Base-by-base conservation (phyloP, 345 rosid species). In the Excoecaria cochinchinensis region DNA sequence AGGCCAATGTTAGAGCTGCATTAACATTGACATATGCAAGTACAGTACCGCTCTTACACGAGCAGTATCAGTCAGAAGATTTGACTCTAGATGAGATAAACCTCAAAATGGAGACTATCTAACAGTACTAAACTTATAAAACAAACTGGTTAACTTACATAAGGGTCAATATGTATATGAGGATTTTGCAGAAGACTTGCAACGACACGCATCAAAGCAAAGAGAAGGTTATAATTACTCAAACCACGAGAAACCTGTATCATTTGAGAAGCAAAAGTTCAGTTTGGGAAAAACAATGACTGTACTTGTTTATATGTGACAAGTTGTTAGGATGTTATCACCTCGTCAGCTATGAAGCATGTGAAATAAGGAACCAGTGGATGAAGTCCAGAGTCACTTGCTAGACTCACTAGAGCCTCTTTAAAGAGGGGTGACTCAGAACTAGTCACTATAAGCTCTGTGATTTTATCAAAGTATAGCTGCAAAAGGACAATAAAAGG, bases 341-440 rank as follows among this genome's bases (percentile, higher is more conserved):
- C 99, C 99, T 95, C 98, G 79, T 95, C 97, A 80, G 94, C 90
- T 62, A 93, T 78, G 77, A 95, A 95, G 83, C 81, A 88, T 72
- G 98, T 93, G 81, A 93, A 95, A 85, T 95, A 95, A 65, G 99
- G 99, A 85, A 93, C 92, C 76, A 95, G 76, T n/a, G 97, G 98
- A 86, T 95, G 99, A 72, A 93, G 90, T 71, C 99, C 99, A 9
- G 98, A 90, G 85, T 93, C 98, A 42, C 97, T 91, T 55, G 99
- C 90, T 85, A 95, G 85, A 82, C 99, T 95, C 80, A 82, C 87
- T 85, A 95, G 87, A 44, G 97, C 99, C 85, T 93, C 88, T 84
- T 91, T 93, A 79, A 93, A 93, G 69, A 93, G 93, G 64, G 62
- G 71, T 69, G 96, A 84, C 78, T 90, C 90, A 25, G 97, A 88